Evolutionary conservation across 805 yeast genomes (phyloP).

Genomic region (Monosporozyma siamensis): DNA sequence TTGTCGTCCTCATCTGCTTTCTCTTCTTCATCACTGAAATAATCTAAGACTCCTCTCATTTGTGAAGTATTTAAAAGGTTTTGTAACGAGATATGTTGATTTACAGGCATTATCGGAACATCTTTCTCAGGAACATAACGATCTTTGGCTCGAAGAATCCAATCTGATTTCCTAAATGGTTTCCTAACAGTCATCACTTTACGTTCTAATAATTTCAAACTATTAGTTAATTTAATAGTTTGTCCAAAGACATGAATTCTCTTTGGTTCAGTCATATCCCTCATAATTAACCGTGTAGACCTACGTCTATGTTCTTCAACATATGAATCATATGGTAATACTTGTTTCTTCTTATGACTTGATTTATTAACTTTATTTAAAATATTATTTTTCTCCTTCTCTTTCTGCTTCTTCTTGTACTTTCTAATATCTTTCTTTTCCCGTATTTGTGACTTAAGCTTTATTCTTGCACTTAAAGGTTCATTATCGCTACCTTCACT

Average conservation of each 20-base stretch:
- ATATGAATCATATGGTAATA: not conserved
- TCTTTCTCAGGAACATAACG: conserved; percentile 2
- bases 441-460: no score
- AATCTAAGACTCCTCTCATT: not conserved
- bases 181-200: not conserved
- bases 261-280: not conserved
- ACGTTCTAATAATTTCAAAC: conserved; percentile 3
- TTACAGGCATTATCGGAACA: not conserved
- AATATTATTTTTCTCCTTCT: not conserved
- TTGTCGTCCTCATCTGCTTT: not conserved
- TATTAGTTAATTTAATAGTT: not conserved
- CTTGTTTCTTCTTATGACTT: not conserved
- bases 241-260: not conserved
- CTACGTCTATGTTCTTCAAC: not conserved
- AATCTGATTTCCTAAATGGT: conserved; percentile 6
- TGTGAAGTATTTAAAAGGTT: not conserved
- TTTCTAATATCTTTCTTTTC: not conserved
- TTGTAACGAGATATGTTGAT: not conserved
- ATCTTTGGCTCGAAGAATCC: not conserved
- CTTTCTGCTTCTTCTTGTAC: not conserved
- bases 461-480: not conserved
- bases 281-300: not conserved
- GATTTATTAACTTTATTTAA: no score
- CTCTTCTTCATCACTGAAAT: not conserved
- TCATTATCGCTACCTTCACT: not conserved